Base-by-base conservation (phyloP, 768 basidiomycete genomes). In the Macrocybe gigantea region DNA sequence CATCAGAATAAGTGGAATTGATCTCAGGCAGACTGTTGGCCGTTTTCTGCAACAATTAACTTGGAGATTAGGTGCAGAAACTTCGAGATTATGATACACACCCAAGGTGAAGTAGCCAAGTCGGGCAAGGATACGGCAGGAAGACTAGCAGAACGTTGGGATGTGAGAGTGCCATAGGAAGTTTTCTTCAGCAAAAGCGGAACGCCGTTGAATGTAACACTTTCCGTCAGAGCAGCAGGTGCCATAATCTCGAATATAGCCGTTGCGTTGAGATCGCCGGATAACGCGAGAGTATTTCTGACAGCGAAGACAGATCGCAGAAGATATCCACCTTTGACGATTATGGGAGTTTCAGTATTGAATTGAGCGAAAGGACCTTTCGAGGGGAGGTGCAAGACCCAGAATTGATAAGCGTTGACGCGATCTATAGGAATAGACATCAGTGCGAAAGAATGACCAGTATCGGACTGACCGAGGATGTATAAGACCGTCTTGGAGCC, bases 251-350 rank as follows among this genome's bases (percentile, higher is more conserved):
- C 75, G 40, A 77, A 74, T 13, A 55, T 59, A 22, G 69, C 51
- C 22, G 73, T 75, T 45, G 38, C 56, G 42, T 76, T 74, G 41
- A 77, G 59, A 50, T 77, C 74, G 29, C 74, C 74, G 5, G 54
- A 65, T 30, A 77, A 60, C 30, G 69, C 65, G 7, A 77, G 64
- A n/a, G 61, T 69, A 31, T 64, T 55, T 6, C 58, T 65, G 6
- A 62, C 60, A 7, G 66, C 57, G 5, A 64, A 56, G 5, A 66
- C 70, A 5, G 72, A 64, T 29, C 75, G 69, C 22, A 76, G 55
- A 37, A 77, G 63, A 41, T 77, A 77, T 32, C 74, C 74, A 47
- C 75, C 74, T 54, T 73, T 74, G 33, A 77, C 62, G 38, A 74
- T 66, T 41, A 76, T 66, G 1, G 75, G 69, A 52, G 72, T 68